A percentile compares a stretch with the other conserved stretches of the same genome.
phyloP scores from a whole-genome alignment of 2,329 filamentous ascomycete species.

The Penicillium sp. region DNA sequence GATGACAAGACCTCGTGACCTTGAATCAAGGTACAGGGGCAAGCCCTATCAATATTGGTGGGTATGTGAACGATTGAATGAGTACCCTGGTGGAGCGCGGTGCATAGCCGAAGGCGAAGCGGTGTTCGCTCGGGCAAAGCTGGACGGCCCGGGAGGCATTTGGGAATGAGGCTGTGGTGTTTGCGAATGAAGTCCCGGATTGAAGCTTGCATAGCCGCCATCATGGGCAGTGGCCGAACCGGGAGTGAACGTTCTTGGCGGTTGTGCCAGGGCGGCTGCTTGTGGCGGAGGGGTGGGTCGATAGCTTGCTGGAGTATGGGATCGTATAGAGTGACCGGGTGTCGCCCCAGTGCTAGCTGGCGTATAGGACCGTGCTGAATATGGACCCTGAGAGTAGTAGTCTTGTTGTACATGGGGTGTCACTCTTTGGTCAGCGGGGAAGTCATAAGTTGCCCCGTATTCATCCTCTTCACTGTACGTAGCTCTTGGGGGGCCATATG shows the following conservation, averaged over 20 bases:
- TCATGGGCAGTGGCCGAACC: conserved; percentile 12
- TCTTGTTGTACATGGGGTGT: neutral
- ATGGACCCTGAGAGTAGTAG: conserved; percentile 5
- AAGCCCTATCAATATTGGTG: conserved; percentile 18
- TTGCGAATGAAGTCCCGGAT: conserved; percentile 15
- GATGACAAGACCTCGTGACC: conserved; percentile 13
- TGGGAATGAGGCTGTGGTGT: conserved; percentile 9
- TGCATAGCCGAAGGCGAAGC: conserved; percentile 25
- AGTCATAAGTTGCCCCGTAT: neutral
- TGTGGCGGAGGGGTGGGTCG: conserved; percentile 12
- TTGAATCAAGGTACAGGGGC: neutral
- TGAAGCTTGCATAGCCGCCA: conserved; percentile 25
- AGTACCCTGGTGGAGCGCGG: conserved; percentile 19
- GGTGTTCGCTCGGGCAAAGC: conserved; percentile 21
- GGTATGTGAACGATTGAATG: conserved; percentile 26
- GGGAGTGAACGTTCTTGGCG: conserved; percentile 17
- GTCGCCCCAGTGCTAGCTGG: conserved; percentile 12
- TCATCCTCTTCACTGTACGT: conserved; percentile 1
- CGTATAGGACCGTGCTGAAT: conserved; percentile 9
- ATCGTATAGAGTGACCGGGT: conserved; percentile 5
- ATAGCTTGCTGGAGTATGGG: conserved; percentile 19
- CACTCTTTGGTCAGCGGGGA: neutral
- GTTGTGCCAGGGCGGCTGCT: neutral
- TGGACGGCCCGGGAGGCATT: conserved; percentile 12
- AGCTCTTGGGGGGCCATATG: conserved; percentile 4